Evolutionary conservation across 176 grass and related monocot species (phyloP).

Genomic region (Triticum monococcum): DNA sequence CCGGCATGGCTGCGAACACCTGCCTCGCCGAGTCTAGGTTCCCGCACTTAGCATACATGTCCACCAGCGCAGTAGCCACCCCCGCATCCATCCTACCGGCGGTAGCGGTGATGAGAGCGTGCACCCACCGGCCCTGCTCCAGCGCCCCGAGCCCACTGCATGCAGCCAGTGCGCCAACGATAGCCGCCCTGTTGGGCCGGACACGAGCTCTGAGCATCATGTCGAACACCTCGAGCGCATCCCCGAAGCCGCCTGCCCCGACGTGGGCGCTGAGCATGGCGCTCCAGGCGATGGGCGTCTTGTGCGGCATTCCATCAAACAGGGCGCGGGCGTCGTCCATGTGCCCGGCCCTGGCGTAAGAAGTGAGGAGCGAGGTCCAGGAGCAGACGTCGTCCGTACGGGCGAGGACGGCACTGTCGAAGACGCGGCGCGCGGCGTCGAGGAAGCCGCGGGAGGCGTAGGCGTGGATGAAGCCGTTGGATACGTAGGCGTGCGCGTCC

Average conservation of each 20-base stretch:
- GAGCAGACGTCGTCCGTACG: slow-evolving; percentile 40
- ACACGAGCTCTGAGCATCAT: slow-evolving; percentile 32
- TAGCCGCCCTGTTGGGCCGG: slow-evolving; percentile 45
- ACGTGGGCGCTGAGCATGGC: slow-evolving; percentile 53
- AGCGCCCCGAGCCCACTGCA: slow-evolving; percentile 58
- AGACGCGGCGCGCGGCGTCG: slow-evolving; percentile 32
- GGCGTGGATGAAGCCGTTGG: slow-evolving; percentile 61
- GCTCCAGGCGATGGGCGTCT: slow-evolving; percentile 56
- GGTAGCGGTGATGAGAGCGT: neutral
- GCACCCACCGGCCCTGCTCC: slow-evolving; percentile 66
- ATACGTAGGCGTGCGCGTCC: slow-evolving; percentile 52
- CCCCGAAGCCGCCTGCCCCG: slow-evolving; percentile 31
- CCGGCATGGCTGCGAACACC: slow-evolving; percentile 26
- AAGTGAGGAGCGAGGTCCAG: slow-evolving; percentile 49
- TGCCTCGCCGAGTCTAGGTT: slow-evolving; percentile 44
- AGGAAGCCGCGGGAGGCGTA: slow-evolving; percentile 48
- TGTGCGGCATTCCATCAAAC: slow-evolving; percentile 58
- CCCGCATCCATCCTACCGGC: neutral
- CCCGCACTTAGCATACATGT: slow-evolving; percentile 81
- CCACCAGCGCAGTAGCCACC: slow-evolving; percentile 53
- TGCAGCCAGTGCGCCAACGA: slow-evolving; percentile 35
- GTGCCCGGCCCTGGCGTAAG: slow-evolving; percentile 17
- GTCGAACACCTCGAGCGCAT: slow-evolving; percentile 44
- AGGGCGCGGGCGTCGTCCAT: slow-evolving; percentile 19
- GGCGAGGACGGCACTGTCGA: neutral